These are phyloP conservation scores for Aspergillus bertholletiae DNA, from an alignment of 495 filamentous ascomycete genomes.

Conservation along the genomic window DNA sequence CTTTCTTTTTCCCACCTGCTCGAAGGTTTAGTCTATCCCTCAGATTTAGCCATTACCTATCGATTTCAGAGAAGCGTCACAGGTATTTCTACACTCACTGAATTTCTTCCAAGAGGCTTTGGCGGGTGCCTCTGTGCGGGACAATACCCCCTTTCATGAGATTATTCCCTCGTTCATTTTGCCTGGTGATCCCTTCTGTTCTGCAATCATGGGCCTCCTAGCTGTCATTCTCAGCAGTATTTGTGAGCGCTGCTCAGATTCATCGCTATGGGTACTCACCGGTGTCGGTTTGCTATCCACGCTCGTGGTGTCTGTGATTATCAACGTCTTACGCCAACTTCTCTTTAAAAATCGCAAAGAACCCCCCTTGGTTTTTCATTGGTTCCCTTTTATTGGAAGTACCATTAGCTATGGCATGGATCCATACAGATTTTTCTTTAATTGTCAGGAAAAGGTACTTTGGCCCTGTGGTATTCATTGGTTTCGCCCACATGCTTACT, in stretches of 20 bases:
- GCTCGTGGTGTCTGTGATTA: constrained; percentile 30
- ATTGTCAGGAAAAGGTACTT: constrained; percentile 49
- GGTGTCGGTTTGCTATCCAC: constrained; percentile 26
- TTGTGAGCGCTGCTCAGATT: constrained; percentile 38
- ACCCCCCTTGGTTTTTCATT: constrained; percentile 63
- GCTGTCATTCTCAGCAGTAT: constrained; percentile 32
- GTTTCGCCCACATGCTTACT: constrained; percentile 1
- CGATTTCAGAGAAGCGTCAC: neutral
- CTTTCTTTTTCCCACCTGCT: neutral
- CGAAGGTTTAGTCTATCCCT: neutral
- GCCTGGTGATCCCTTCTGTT: neutral
- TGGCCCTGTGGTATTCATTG: neutral
- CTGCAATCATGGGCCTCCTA: constrained; percentile 36
- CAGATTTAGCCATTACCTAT: neutral
- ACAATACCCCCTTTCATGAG: constrained; percentile 13
- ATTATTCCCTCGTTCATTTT: constrained; percentile 6
- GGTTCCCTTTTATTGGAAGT: constrained; percentile 59
- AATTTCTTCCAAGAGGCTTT: constrained; percentile 4
- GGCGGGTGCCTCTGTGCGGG: constrained; percentile 14
- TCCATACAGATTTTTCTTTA: constrained; percentile 59
- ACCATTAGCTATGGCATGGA: constrained; percentile 65
- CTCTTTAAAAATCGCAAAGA: constrained; percentile 64
- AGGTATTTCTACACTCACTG: no score
- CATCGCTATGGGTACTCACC: constrained; percentile 30
- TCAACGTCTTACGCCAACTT: constrained; percentile 69